A percentile compares a stretch with the other conserved stretches of the same genome.
phyloP scores from a whole-genome alignment of 495 filamentous ascomycete species.

The Aeminium ludgeri region DNA sequence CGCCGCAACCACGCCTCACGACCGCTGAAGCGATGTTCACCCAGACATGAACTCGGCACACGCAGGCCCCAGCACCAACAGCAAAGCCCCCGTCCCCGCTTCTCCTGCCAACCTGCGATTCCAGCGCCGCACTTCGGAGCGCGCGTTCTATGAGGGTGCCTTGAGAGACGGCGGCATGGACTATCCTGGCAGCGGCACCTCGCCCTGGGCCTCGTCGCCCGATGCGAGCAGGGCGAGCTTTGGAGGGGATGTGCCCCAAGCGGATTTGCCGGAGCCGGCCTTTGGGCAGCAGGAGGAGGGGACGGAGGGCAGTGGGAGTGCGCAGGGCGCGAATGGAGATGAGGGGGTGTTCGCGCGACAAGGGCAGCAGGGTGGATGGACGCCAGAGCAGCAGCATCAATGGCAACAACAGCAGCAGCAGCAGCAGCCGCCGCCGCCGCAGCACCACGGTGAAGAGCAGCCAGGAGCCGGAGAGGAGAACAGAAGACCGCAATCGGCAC shows the following conservation, averaged over 20 bases:
- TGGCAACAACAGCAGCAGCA: slow-evolving; percentile 7
- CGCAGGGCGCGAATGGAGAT: not conserved
- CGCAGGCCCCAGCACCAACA: slow-evolving; percentile 5
- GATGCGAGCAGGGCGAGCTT: slow-evolving; percentile 13
- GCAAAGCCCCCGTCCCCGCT: slow-evolving; percentile 3
- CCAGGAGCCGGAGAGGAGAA: slow-evolving; percentile 7
- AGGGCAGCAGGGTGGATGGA: slow-evolving; percentile 1
- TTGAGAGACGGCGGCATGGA: slow-evolving; percentile 13
- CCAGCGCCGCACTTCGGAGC: slow-evolving; percentile 13
- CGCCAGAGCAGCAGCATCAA: slow-evolving; percentile 13
- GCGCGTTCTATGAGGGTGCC: slow-evolving; percentile 11
- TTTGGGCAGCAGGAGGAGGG: slow-evolving; percentile 3
- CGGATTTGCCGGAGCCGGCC: slow-evolving; percentile 10
- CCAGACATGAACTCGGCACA: too few relatives aligned
- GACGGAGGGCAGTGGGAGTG: not conserved
- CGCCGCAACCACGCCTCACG: too few relatives aligned
- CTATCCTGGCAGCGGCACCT: slow-evolving; percentile 4
- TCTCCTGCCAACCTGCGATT: slow-evolving; percentile 11
- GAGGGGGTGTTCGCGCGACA: not conserved
- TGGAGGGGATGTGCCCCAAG: slow-evolving; percentile 5
- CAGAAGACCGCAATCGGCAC: slow-evolving; percentile 11
- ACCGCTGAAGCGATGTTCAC: too few relatives aligned
- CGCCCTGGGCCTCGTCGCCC: slow-evolving; percentile 14
- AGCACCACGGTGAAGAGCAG: not conserved
- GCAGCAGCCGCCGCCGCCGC: slow-evolving; percentile 3